phyloP scores from a whole-genome alignment of 495 filamentous ascomycete genomes.

The Lophium mytilinum region DNA sequence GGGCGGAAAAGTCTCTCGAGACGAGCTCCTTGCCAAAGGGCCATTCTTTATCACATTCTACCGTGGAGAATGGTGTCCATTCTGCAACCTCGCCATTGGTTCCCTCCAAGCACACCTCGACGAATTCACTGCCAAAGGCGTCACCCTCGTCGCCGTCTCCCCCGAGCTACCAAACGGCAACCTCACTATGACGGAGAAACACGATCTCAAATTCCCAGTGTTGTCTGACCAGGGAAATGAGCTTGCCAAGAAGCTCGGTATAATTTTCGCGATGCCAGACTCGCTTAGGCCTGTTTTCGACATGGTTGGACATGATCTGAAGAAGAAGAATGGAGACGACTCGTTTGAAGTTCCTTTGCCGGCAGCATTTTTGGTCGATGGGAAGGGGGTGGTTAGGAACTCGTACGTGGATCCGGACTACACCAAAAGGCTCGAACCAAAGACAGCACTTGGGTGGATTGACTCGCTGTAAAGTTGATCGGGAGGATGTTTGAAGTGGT shows the following conservation, averaged over 20 bases:
- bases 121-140: conserved; percentile 32
- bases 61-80: conserved; percentile 40
- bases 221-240: conserved; percentile 35
- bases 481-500: too few relatives aligned
- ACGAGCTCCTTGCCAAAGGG: conserved; percentile 30
- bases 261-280: conserved; percentile 25
- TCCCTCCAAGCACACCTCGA: conserved; percentile 29
- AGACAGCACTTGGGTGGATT: too few relatives aligned
- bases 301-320: too few relatives aligned
- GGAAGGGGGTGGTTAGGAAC: too few relatives aligned
- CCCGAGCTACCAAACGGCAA: conserved; percentile 34
- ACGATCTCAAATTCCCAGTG: conserved; percentile 34
- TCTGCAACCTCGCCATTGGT: conserved; percentile 34
- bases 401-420: too few relatives aligned
- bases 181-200: conserved; percentile 30
- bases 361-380: too few relatives aligned
- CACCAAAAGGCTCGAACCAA: too few relatives aligned
- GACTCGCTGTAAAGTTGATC: too few relatives aligned
- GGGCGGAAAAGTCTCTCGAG: conserved; percentile 14
- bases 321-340: too few relatives aligned
- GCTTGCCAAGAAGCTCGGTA: conserved; percentile 32
- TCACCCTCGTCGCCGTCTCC: conserved; percentile 36
- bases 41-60: conserved; percentile 40
- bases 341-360: too few relatives aligned
- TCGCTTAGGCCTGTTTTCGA: conserved; percentile 24